Evolutionary conservation across 306 rosid species (phyloP).

Genomic region (Malus orientalis): DNA sequence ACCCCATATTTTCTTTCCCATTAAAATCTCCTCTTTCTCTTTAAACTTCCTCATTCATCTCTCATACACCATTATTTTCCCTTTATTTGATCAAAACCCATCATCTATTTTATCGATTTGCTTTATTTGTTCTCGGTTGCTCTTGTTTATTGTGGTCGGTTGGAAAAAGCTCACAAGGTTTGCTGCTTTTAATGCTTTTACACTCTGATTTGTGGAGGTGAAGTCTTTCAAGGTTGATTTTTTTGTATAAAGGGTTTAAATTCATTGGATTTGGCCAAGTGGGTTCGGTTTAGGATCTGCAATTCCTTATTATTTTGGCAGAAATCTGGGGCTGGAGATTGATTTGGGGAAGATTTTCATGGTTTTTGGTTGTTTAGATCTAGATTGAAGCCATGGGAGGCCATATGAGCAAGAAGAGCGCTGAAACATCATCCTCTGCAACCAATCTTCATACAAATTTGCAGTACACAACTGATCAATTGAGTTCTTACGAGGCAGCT

Average conservation of each 20-base stretch:
- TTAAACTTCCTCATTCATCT: conserved; percentile 49
- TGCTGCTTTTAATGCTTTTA: background rate
- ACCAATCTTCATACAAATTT: conserved; percentile 26
- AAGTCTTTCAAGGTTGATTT: background rate
- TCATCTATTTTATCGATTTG: conserved; percentile 2
- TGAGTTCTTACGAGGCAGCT: conserved; percentile 76
- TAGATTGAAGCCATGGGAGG: conserved; percentile 56
- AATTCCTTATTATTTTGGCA: background rate
- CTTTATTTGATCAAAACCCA: conserved; percentile 1
- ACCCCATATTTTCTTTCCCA: conserved; percentile 27
- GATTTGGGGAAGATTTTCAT: background rate
- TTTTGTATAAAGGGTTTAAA: background rate
- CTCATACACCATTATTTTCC: conserved; percentile 5
- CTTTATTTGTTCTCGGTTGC: conserved; percentile 19
- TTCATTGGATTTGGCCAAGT: conserved; percentile 6
- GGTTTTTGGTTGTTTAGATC: conserved; percentile 15
- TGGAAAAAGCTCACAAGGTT: conserved; percentile 4
- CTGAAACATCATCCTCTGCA: conserved; percentile 25
- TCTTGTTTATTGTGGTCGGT: conserved; percentile 1
- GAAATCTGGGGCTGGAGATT: background rate
- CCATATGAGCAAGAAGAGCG: conserved; percentile 62
- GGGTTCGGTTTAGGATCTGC: conserved; percentile 5
- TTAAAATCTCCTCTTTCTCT: conserved; percentile 28
- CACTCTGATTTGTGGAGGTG: background rate
- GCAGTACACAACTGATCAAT: conserved; percentile 48